Evolutionary conservation across 345 rosid species (phyloP).

Genomic region (Salix dunnii): DNA sequence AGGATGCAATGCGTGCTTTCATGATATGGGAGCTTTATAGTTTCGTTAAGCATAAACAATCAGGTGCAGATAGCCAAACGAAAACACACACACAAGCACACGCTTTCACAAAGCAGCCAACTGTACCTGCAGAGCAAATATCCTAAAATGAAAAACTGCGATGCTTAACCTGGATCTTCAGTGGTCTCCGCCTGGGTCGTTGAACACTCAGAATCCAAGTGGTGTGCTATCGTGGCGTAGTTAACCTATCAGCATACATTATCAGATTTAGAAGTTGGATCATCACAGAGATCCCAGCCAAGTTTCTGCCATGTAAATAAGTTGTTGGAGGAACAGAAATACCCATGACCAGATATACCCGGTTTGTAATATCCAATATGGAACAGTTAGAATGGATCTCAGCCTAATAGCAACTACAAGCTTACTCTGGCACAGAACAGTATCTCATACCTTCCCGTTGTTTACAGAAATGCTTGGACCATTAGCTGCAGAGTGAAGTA

Average conservation of each 20-base stretch:
- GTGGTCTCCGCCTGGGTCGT: conserved; percentile 35
- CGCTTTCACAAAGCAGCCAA: not conserved
- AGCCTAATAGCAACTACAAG: not conserved
- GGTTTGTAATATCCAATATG: not conserved
- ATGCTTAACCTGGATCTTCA: conserved; percentile 23
- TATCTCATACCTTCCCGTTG: conserved; percentile 30
- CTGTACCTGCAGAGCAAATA: not conserved
- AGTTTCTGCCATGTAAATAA: not conserved
- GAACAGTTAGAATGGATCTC: not conserved
- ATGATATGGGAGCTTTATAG: not conserved
- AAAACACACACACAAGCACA: not conserved
- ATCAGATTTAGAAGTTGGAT: not conserved
- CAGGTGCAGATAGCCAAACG: not conserved
- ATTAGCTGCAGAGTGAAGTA: conserved; percentile 28
- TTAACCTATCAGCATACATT: conserved; percentile 26
- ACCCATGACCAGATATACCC: too few relatives aligned
- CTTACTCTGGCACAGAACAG: not conserved
- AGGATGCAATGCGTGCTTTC: not conserved
- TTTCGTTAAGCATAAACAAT: not conserved
- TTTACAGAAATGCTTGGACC: conserved; percentile 24
- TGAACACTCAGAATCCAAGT: conserved; percentile 54
- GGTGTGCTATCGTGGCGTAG: conserved; percentile 21
- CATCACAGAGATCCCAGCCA: not conserved
- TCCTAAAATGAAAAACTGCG: conserved; percentile 2
- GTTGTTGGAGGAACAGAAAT: not conserved